Evolutionary conservation across 257 asterid genomes (phyloP), one percentile per base, ranked within the genome.

Genomic region (Cynanchum wilfordii): DNA sequence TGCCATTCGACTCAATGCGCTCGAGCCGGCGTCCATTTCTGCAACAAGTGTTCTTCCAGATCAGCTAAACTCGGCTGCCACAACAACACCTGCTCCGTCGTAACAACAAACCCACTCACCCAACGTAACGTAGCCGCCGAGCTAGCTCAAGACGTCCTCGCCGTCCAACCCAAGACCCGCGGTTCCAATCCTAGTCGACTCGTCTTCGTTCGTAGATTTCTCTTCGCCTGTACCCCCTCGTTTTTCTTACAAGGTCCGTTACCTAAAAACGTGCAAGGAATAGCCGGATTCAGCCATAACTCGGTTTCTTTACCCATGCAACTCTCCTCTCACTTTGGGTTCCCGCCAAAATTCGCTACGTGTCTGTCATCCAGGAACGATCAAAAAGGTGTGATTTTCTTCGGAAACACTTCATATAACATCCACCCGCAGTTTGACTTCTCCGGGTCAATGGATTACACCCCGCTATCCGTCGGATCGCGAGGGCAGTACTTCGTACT

Each of bases 11-110:
- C 86, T 19, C 81, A 72, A 54, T 87, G 91, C 57, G 73, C 84
- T 0, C 67, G 63, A 2, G 86, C 76, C 1, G 88, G 80, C 9
- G 57, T 15, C 3, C 85, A 86, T 55, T 83, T 64, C 56, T 88
- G 88, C 79, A 83, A 81, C 19, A 69, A 27, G 50, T 69, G 73
- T 69, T 68, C 58, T 4, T 72, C 85, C 20, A 17, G 4, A 33
- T 3, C 60, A 0, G 36, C 63, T 16, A 42, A 62, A 20, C 87
- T 89, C 1, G 89, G 89, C 11, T 86, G 91, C 78, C 91, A 86
- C 66, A 86, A 88, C 85, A 83, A 83, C 47, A 78, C 89, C 3
- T 88, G 91, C 24, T 87, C 82, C 15, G 83, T 85, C 5, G n/a
- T 74, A 10, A 62, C 75, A 0, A 75, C 81, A 22, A 86, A 88